Evolutionary conservation across 1,284 basidiomycete genomes (phyloP).

Genomic region (Clitocybe nebularis): DNA sequence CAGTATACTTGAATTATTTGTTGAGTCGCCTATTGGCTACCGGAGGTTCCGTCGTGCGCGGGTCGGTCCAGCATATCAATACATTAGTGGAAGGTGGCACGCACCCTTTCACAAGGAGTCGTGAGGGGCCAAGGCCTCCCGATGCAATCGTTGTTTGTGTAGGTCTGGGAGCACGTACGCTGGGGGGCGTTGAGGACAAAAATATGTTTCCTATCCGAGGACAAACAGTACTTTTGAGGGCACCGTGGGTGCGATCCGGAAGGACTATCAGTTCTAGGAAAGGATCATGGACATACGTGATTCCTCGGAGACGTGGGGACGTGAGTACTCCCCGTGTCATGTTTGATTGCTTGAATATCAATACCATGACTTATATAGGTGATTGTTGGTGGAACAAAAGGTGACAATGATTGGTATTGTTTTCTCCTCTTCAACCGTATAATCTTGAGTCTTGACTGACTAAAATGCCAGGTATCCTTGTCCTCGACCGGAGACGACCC

Average conservation of each 20-base stretch:
- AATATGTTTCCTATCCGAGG: slow-evolving; percentile 78
- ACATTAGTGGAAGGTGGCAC: slow-evolving; percentile 62
- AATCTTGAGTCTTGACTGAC: neutral
- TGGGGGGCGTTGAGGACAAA: slow-evolving; percentile 79
- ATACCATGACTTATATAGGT: slow-evolving; percentile 35
- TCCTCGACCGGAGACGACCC: slow-evolving; percentile 57
- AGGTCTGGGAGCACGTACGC: slow-evolving; percentile 58
- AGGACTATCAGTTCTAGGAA: slow-evolving; percentile 49
- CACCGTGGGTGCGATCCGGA: slow-evolving; percentile 70
- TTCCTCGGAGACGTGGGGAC: slow-evolving; percentile 64
- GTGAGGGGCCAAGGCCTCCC: slow-evolving; percentile 22
- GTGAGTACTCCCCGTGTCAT: slow-evolving; percentile 42
- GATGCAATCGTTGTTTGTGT: slow-evolving; percentile 66
- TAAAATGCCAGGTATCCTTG: slow-evolving; percentile 34
- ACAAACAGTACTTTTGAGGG: slow-evolving; percentile 77
- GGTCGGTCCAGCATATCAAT: slow-evolving; percentile 58
- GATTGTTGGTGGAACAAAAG: slow-evolving; percentile 52
- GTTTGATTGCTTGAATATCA: slow-evolving; percentile 9
- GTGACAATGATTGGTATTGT: neutral
- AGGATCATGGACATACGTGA: slow-evolving; percentile 68
- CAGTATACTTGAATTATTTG: slow-evolving; percentile 67
- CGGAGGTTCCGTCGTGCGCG: slow-evolving; percentile 59
- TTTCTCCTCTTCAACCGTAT: neutral
- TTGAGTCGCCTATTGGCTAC: slow-evolving; percentile 52
- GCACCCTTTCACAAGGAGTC: slow-evolving; percentile 30